These are phyloP conservation scores for Colletotrichum cuscutae DNA, from an alignment of 2,329 filamentous ascomycete genomes.

Conservation along the genomic window DNA sequence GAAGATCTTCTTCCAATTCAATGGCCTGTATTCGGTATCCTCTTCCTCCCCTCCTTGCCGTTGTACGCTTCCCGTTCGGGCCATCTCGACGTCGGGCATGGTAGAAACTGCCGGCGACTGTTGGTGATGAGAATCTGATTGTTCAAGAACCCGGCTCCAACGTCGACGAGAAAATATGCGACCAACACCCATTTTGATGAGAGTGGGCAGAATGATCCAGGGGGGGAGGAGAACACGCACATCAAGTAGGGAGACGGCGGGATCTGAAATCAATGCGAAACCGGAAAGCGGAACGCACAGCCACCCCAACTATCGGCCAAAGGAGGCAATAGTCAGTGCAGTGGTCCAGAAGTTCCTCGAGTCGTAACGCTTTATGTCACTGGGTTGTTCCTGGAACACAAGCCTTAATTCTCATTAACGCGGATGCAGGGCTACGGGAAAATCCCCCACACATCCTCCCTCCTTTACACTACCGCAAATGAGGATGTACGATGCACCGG, in stretches of 20 bases:
- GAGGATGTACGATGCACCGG: neutral
- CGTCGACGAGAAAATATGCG: slow-evolving; percentile 1
- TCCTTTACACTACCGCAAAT: neutral
- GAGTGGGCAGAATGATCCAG: neutral
- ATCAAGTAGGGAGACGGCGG: slow-evolving; percentile 20
- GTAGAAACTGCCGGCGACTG: slow-evolving; percentile 6
- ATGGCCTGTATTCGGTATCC: slow-evolving; percentile 46
- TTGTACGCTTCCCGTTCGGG: slow-evolving; percentile 11
- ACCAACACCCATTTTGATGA: slow-evolving; percentile 24
- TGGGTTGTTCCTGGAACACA: slow-evolving; percentile 8
- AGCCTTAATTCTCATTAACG: neutral
- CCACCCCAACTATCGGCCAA: slow-evolving; percentile 28
- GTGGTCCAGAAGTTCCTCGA: neutral
- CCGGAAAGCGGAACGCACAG: slow-evolving; percentile 34
- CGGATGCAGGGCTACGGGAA: slow-evolving; percentile 16
- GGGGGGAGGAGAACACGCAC: neutral
- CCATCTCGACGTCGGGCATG: slow-evolving; percentile 32
- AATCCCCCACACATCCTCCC: slow-evolving; percentile 19
- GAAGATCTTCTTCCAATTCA: slow-evolving; percentile 48
- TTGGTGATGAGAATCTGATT: neutral
- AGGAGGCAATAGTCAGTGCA: slow-evolving; percentile 17
- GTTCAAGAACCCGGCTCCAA: neutral
- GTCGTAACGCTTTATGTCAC: neutral
- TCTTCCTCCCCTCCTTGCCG: slow-evolving; percentile 10
- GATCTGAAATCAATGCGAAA: slow-evolving; percentile 36